Evolutionary conservation across 768 basidiomycete species (phyloP).

Genomic region (Boletus rubropictus): DNA sequence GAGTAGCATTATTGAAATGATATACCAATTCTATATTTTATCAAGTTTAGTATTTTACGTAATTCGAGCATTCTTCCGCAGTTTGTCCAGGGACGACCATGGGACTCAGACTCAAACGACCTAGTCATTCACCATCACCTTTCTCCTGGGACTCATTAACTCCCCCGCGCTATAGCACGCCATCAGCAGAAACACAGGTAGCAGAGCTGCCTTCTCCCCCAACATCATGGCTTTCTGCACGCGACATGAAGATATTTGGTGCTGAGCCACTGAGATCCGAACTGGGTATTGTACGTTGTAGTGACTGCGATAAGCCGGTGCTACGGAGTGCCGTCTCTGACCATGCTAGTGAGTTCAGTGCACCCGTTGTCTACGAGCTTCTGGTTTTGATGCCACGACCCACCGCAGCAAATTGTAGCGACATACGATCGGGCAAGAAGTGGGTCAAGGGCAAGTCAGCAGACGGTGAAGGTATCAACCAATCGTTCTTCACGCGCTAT

Average conservation of each 20-base stretch:
- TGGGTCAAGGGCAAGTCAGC: slow-evolving; percentile 48
- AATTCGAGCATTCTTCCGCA: slow-evolving; percentile 1
- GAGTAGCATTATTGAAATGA: too few species aligned
- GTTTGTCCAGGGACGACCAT: slow-evolving; percentile 22
- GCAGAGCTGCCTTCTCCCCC: slow-evolving; percentile 62
- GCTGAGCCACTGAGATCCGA: slow-evolving; percentile 68
- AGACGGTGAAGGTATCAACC: slow-evolving; percentile 41
- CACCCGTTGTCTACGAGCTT: background rate
- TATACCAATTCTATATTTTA: too few species aligned
- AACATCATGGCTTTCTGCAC: slow-evolving; percentile 77
- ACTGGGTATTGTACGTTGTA: slow-evolving; percentile 64
- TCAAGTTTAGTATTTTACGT: too few species aligned
- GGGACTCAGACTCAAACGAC: slow-evolving; percentile 40
- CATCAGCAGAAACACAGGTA: slow-evolving; percentile 33
- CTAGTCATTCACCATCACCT: slow-evolving; percentile 43
- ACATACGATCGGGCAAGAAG: slow-evolving; percentile 53
- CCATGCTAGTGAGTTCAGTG: slow-evolving; percentile 57
- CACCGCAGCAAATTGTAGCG: slow-evolving; percentile 52
- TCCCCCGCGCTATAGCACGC: slow-evolving; percentile 25
- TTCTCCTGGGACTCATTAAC: slow-evolving; percentile 58
- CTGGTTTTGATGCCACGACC: slow-evolving; percentile 7
- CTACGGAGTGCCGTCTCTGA: slow-evolving; percentile 69
- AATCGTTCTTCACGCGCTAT: background rate
- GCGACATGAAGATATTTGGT: slow-evolving; percentile 86
- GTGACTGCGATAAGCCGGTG: slow-evolving; percentile 76